Percentiles rank a stretch among this genome's conserved stretches.
phyloP scores from a whole-genome alignment of 768 basidiomycete species.

The Heimioporus sp. region DNA sequence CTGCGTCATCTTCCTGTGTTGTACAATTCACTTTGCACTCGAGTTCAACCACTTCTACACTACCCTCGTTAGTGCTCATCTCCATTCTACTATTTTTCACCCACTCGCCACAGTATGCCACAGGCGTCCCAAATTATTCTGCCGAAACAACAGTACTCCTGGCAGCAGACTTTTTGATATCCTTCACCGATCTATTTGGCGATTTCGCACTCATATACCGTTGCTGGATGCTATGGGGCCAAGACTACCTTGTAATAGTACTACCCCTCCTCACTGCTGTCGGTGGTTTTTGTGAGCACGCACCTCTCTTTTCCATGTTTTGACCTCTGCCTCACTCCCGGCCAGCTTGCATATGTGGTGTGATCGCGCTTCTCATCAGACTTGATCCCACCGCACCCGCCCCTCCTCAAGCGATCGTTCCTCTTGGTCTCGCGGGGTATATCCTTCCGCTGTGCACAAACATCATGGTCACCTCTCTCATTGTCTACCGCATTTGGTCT shows the following conservation, averaged over 20 bases:
- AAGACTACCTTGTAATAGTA: slow-evolving; percentile 31
- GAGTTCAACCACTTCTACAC: slow-evolving; percentile 37
- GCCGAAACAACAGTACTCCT: slow-evolving; percentile 30
- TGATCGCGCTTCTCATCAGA: slow-evolving; percentile 28
- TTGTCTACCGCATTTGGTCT: slow-evolving; percentile 39
- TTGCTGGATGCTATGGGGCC: slow-evolving; percentile 41
- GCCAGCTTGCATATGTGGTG: slow-evolving; percentile 32
- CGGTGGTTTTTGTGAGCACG: slow-evolving; percentile 32
- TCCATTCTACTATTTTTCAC: background rate
- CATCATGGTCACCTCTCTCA: slow-evolving; percentile 40
- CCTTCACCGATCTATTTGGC: slow-evolving; percentile 35
- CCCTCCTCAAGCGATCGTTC: slow-evolving; percentile 35
- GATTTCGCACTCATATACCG: slow-evolving; percentile 39
- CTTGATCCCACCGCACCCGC: slow-evolving; percentile 29
- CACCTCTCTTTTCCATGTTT: background rate
- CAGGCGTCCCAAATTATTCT: slow-evolving; percentile 27
- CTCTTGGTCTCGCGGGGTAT: slow-evolving; percentile 36
- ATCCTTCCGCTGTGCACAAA: slow-evolving; percentile 42
- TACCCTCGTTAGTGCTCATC: slow-evolving; percentile 27
- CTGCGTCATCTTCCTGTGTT: slow-evolving; percentile 31
- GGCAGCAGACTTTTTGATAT: slow-evolving; percentile 37
- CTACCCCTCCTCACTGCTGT: slow-evolving; percentile 35
- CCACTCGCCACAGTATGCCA: slow-evolving; percentile 5
- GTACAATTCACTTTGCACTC: slow-evolving; percentile 32
- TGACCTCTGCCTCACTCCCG: slow-evolving; percentile 7